Evolutionary conservation across 768 basidiomycete species (phyloP).

Genomic region (Lactifluus pinguis): DNA sequence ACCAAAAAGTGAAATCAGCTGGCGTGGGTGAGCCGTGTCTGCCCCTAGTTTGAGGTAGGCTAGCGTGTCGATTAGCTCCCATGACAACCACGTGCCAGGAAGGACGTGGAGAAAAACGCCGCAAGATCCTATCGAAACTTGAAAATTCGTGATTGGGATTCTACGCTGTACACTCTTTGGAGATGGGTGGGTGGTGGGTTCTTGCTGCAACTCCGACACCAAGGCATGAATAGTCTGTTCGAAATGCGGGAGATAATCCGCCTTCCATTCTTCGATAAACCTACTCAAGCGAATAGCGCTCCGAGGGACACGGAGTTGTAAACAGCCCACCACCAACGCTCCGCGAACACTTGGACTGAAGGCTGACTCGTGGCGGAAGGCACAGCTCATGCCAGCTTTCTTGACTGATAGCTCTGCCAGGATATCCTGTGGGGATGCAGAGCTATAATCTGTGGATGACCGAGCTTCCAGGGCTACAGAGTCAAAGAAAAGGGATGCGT

Average conservation of each 20-base stretch:
- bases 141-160: conserved; percentile 35
- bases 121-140: conserved; percentile 41
- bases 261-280: conserved; percentile 76
- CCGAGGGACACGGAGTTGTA: conserved; percentile 60
- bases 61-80: conserved; percentile 48
- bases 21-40: conserved; percentile 28
- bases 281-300: conserved; percentile 72
- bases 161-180: neutral
- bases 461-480: conserved; percentile 50
- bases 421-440: conserved; percentile 40
- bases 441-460: conserved; percentile 35
- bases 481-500: conserved; percentile 40
- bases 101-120: conserved; percentile 70
- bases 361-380: conserved; percentile 39
- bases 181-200: neutral
- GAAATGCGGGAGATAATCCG: conserved; percentile 67
- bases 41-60: conserved; percentile 34
- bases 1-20: conserved; percentile 43
- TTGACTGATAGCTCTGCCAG: conserved; percentile 51
- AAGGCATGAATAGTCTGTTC: conserved; percentile 58
- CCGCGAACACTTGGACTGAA: conserved; percentile 34
- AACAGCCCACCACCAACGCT: conserved; percentile 35
- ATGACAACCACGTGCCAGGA: conserved; percentile 82
- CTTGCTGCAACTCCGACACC: conserved; percentile 49
- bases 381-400: conserved; percentile 37